A percentile compares a stretch with the other conserved stretches of the same genome.
Evolutionary conservation across 352 stramenopile species (phyloP).

Genomic region (Aphanomyces cochlioides): DNA sequence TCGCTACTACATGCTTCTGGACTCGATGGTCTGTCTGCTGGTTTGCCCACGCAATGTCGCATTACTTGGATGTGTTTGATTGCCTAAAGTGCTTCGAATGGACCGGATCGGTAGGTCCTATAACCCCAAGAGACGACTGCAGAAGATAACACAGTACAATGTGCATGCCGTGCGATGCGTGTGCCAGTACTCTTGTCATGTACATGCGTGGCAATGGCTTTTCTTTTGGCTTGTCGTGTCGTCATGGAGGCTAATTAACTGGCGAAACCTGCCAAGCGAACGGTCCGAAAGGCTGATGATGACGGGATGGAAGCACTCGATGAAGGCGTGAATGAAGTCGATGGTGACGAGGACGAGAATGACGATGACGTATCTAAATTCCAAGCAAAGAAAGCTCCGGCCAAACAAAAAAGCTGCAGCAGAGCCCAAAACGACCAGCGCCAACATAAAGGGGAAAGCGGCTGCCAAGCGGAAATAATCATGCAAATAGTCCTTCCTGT

Average conservation of each 20-base stretch:
- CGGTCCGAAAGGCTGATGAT: conserved; percentile 34
- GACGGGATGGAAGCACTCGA: conserved; percentile 35
- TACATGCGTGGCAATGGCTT: too few species aligned
- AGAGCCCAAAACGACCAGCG: conserved; percentile 1
- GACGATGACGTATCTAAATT: conserved; percentile 71
- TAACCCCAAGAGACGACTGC: too few species aligned
- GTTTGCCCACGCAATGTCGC: too few species aligned
- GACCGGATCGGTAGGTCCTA: too few species aligned
- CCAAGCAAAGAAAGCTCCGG: conserved; percentile 53
- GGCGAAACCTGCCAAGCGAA: conserved; percentile 66
- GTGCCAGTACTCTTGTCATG: too few species aligned
- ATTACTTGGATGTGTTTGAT: too few species aligned
- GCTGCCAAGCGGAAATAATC: conserved; percentile 35
- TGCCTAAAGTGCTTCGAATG: too few species aligned
- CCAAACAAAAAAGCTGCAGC: conserved; percentile 27
- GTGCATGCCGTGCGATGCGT: too few species aligned
- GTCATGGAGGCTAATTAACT: conserved; percentile 73
- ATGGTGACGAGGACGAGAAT: conserved; percentile 55
- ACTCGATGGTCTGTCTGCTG: too few species aligned
- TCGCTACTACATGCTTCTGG: too few species aligned
- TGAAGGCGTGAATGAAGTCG: conserved; percentile 46
- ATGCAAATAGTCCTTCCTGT: background rate
- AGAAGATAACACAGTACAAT: too few species aligned
- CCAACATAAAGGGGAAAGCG: conserved; percentile 54
- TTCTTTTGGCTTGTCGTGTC: conserved; percentile 26